A percentile compares a stretch with the other conserved stretches of the same genome.
Evolutionary conservation across 306 rosid genomes (phyloP).

Genomic region (Citrullus colocynthis): DNA sequence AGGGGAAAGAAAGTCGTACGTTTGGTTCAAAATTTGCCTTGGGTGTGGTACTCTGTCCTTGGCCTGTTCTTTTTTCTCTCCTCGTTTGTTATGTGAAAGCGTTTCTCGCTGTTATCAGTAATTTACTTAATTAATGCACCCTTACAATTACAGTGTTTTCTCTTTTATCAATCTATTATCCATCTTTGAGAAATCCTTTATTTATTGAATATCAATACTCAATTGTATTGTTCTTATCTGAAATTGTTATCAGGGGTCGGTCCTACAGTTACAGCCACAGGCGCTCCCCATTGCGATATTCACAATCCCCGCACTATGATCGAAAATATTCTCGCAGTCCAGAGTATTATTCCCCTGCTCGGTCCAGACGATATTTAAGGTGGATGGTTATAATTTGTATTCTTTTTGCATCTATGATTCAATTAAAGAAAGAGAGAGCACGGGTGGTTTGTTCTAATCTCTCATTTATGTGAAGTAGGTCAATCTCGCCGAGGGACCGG

Average conservation of each 20-base stretch:
- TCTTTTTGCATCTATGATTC: not conserved
- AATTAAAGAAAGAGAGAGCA: not conserved
- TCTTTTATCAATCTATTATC: not conserved
- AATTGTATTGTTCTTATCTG: not conserved
- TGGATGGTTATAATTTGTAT: slow-evolving; percentile 1
- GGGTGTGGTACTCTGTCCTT: not conserved
- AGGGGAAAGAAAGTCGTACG: not conserved
- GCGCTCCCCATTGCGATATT: slow-evolving; percentile 20
- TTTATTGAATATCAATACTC: not conserved
- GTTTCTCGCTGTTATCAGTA: not conserved
- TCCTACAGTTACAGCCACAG: slow-evolving; percentile 25
- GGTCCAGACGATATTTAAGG: slow-evolving; percentile 40
- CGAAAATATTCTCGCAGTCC: slow-evolving; percentile 39
- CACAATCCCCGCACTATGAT: slow-evolving; percentile 34
- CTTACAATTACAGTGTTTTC: not conserved
- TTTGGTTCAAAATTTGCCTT: not conserved
- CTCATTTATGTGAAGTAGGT: slow-evolving; percentile 21
- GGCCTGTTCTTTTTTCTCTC: not conserved
- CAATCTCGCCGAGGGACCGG: slow-evolving; percentile 46
- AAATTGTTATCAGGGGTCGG: slow-evolving; percentile 15
- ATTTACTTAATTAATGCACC: not conserved
- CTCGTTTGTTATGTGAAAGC: not conserved
- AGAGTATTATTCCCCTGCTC: slow-evolving; percentile 32
- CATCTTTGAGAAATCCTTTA: not conserved
- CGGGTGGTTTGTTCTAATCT: not conserved